A percentile compares a stretch with the other conserved stretches of the same genome.
Conservation (phyloP, 1,284 basidiomycete species). For the Heterobasidion parviporum region DNA sequence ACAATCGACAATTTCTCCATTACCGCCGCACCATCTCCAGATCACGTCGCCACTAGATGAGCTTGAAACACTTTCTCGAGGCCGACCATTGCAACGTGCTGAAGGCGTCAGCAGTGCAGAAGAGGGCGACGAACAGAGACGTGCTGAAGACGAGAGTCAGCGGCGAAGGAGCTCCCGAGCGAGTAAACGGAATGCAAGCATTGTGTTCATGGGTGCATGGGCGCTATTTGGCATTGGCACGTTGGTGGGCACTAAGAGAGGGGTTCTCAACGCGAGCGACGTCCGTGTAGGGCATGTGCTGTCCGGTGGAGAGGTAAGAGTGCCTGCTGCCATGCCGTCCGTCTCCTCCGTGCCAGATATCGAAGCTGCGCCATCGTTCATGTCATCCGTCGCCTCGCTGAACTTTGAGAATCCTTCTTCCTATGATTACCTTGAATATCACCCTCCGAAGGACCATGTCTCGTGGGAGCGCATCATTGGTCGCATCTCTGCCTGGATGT, state of each 20-base stretch:
- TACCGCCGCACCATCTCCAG: constrained; percentile 21
- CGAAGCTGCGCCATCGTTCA: not conserved
- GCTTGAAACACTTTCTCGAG: constrained; percentile 27
- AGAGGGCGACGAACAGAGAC: constrained; percentile 16
- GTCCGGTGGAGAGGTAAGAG: constrained; percentile 9
- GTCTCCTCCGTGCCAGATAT: not conserved
- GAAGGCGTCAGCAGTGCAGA: constrained; percentile 8
- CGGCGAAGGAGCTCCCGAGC: constrained; percentile 41
- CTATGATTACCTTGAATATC: constrained; percentile 15
- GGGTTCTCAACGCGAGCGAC: constrained; percentile 13
- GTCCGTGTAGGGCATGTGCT: constrained; percentile 24
- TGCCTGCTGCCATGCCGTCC: not conserved
- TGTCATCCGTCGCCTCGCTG: not conserved
- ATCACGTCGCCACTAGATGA: constrained; percentile 19
- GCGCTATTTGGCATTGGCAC: constrained; percentile 60
- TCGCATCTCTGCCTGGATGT: constrained; percentile 86
- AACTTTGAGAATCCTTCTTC: constrained; percentile 4
- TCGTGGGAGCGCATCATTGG: constrained; percentile 63
- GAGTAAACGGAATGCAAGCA: constrained; percentile 53
- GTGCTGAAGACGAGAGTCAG: constrained; percentile 14
- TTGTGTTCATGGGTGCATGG: constrained; percentile 69
- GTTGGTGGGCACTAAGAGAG: constrained; percentile 25
- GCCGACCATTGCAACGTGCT: constrained; percentile 34
- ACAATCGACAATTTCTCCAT: constrained; percentile 14
- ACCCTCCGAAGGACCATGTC: constrained; percentile 13